These are phyloP conservation scores for Yarrowia alimentaria DNA, from an alignment of 805 yeast species.

Conservation along the genomic window DNA sequence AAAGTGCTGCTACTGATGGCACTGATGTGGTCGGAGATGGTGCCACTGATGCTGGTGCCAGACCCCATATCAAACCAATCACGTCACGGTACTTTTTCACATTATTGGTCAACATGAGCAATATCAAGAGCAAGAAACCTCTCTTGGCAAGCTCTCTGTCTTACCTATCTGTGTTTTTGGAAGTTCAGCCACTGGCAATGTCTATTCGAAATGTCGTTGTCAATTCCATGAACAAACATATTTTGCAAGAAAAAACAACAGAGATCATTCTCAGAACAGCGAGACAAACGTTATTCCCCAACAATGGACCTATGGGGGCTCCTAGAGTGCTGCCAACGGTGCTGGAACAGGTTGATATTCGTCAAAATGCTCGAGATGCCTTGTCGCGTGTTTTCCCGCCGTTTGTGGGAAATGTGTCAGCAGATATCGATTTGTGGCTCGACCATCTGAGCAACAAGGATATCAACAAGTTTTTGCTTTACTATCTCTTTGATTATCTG, in stretches of 20 bases:
- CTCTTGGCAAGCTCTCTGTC: neutral
- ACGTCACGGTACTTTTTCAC: conserved; percentile 5
- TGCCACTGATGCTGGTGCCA: too few species aligned
- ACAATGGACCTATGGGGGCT: conserved; percentile 52
- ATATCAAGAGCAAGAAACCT: conserved; percentile 7
- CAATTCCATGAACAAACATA: conserved; percentile 24
- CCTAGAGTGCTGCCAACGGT: conserved; percentile 45
- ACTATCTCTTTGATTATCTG: conserved; percentile 35
- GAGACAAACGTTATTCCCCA: conserved; percentile 48
- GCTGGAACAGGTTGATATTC: conserved; percentile 41
- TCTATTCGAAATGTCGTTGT: conserved; percentile 30
- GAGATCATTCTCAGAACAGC: conserved; percentile 36
- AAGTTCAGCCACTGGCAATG: conserved; percentile 30
- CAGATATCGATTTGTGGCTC: conserved; percentile 34
- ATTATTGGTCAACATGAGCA: conserved; percentile 12
- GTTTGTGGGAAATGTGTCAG: conserved; percentile 26
- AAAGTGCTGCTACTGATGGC: too few species aligned
- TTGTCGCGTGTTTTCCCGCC: conserved; percentile 32
- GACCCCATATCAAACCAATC: neutral
- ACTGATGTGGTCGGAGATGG: too few species aligned
- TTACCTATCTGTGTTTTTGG: conserved; percentile 24
- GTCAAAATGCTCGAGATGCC: conserved; percentile 29
- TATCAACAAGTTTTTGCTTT: conserved; percentile 38
- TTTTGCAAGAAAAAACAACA: conserved; percentile 30
- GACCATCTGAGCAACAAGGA: conserved; percentile 34